These are phyloP conservation scores for Polyporus tsugae DNA, from an alignment of 1,284 basidiomycete species.

Conservation along the genomic window DNA sequence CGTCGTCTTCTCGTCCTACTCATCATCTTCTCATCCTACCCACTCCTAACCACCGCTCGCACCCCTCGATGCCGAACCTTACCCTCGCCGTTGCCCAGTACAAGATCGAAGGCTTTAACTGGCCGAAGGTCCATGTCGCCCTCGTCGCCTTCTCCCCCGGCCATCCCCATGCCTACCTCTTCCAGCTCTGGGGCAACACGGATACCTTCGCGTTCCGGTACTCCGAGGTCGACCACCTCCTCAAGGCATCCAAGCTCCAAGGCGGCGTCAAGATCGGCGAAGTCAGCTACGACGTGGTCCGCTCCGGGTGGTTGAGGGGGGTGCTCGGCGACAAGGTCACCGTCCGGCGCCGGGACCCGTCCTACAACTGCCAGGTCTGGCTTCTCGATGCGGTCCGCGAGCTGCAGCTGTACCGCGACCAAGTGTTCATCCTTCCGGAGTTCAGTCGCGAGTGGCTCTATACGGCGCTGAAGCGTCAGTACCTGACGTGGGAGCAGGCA, in stretches of 20 bases:
- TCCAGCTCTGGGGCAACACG: background rate
- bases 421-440: background rate
- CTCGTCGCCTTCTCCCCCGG: background rate
- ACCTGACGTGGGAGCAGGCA: background rate
- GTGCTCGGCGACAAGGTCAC: background rate
- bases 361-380: background rate
- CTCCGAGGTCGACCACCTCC: background rate
- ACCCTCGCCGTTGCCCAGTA: background rate
- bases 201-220: constrained; percentile 3
- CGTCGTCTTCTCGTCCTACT: background rate
- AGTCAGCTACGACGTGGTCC: background rate
- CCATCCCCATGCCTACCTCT: background rate
- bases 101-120: background rate
- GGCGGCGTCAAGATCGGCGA: background rate
- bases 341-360: background rate
- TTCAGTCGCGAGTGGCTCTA: background rate
- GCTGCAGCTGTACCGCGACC: background rate
- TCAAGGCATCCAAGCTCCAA: background rate
- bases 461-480: background rate
- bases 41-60: background rate
- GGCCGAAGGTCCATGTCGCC: background rate
- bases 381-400: background rate
- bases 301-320: background rate
- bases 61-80: background rate
- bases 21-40: background rate